Percentiles rank a stretch among this genome's conserved stretches.
Conservation (phyloP, 495 filamentous ascomycete species). For the Aspergillus taichungensis region DNA sequence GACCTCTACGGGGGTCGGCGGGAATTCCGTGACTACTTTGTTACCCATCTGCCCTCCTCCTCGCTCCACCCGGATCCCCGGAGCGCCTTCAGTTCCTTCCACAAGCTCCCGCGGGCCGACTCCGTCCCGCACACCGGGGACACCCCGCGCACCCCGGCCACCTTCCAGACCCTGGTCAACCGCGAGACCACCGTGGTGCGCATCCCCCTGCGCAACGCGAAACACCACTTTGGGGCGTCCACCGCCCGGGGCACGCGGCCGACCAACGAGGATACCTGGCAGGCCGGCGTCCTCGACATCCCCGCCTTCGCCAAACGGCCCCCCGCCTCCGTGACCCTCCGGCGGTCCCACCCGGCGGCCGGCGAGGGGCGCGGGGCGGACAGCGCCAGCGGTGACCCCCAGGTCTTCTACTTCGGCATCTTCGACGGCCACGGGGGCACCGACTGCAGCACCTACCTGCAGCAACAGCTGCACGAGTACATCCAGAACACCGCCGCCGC, state of each 20-base stretch:
- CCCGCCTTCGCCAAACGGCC: conserved; percentile 83
- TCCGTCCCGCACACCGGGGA: conserved; percentile 67
- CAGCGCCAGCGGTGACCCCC: conserved; percentile 74
- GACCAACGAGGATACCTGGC: conserved; percentile 90
- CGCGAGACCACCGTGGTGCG: conserved; percentile 93
- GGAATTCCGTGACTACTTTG: conserved; percentile 90
- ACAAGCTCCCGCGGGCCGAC: conserved; percentile 75
- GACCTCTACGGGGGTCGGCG: conserved; percentile 30
- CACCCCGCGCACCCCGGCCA: conserved; percentile 45
- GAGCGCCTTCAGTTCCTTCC: conserved; percentile 44
- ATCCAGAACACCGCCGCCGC: conserved; percentile 68
- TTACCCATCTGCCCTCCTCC: conserved; percentile 87
- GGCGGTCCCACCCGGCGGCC: conserved; percentile 15
- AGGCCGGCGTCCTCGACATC: conserved; percentile 86
- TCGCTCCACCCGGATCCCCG: conserved; percentile 85
- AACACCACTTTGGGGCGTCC: conserved; percentile 85
- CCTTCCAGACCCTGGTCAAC: conserved; percentile 46
- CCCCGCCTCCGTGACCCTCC: conserved; percentile 58
- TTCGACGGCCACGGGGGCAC: conserved; percentile 94
- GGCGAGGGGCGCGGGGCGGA: conserved; percentile 50
- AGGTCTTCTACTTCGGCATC: conserved; percentile 93
- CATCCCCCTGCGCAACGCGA: conserved; percentile 88
- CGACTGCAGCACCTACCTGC: conserved; percentile 81
- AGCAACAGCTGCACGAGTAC: conserved; percentile 77
- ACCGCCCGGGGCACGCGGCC: conserved; percentile 71